phyloP scores from a whole-genome alignment of 164 flowering plant species.

The Vitis amurensis region DNA sequence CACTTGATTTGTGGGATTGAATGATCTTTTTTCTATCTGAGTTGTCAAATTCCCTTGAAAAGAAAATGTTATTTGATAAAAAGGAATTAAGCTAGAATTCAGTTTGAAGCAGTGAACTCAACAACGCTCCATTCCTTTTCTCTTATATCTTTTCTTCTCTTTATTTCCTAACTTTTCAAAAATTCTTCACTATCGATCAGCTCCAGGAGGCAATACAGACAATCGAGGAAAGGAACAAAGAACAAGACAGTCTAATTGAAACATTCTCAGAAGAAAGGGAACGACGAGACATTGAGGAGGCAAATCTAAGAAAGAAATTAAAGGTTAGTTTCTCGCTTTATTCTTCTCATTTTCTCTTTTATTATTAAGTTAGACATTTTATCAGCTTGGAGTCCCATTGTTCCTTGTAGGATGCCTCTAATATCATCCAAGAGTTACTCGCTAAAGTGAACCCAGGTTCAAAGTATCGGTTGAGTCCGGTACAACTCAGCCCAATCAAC shows the following conservation, averaged over 20 bases:
- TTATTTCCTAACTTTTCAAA: background rate
- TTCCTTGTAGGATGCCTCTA: conserved; percentile 43
- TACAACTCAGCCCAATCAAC: too few species aligned
- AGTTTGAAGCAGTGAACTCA: too few species aligned
- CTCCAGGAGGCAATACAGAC: conserved; percentile 28
- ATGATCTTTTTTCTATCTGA: too few species aligned
- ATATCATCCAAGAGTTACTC: conserved; percentile 43
- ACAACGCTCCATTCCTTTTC: too few species aligned
- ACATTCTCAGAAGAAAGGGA: conserved; percentile 73
- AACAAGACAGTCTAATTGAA: conserved; percentile 70
- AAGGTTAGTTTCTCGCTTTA: conserved; percentile 36
- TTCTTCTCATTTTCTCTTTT: background rate
- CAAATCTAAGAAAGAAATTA: conserved; percentile 56
- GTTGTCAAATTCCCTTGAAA: too few species aligned
- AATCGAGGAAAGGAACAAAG: conserved; percentile 53
- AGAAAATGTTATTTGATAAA: too few species aligned
- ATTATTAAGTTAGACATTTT: background rate
- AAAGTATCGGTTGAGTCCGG: too few species aligned
- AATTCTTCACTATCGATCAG: conserved; percentile 22
- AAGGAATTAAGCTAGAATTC: too few species aligned
- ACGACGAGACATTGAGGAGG: conserved; percentile 63
- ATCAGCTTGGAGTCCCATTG: background rate
- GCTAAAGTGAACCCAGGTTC: conserved; percentile 12
- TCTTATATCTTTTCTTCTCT: background rate
- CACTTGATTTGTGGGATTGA: too few species aligned